phyloP scores from a whole-genome alignment of 2,329 filamentous ascomycete species.

The Clonostachys sp. region DNA sequence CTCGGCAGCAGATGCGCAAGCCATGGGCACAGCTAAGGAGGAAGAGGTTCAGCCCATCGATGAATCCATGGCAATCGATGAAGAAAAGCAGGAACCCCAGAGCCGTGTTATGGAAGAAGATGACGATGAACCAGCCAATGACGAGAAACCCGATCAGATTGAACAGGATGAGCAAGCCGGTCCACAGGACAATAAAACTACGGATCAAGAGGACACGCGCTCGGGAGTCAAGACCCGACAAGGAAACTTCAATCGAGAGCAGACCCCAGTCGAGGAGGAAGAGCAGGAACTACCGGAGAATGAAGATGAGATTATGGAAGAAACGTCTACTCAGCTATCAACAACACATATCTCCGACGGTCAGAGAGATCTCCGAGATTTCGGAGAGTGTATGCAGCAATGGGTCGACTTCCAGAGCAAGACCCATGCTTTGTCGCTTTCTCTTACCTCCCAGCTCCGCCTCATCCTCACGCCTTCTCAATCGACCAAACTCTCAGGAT shows the following conservation, averaged over 20 bases:
- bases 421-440: conserved; percentile 81
- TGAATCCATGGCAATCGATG: conserved; percentile 82
- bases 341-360: conserved; percentile 62
- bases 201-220: conserved; percentile 46
- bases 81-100: conserved; percentile 50
- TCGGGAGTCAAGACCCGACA: conserved; percentile 56
- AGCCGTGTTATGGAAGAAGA: conserved; percentile 49
- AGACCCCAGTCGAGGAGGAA: conserved; percentile 18
- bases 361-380: conserved; percentile 36
- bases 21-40: conserved; percentile 80
- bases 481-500: conserved; percentile 91
- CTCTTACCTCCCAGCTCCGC: conserved; percentile 89
- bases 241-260: conserved; percentile 51
- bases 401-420: conserved; percentile 83
- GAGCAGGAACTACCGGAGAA: conserved; percentile 38
- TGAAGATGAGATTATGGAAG: conserved; percentile 42
- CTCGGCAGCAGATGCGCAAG: conserved; percentile 79
- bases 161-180: conserved; percentile 23
- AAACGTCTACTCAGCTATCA: conserved; percentile 60
- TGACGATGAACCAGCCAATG: conserved; percentile 34
- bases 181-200: conserved; percentile 29
- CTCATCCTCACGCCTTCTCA: conserved; percentile 93
- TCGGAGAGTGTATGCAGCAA: conserved; percentile 59
- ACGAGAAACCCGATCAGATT: conserved; percentile 35
- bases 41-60: conserved; percentile 85